Evolutionary conservation across 805 yeast species (phyloP), one percentile per base, ranked within the genome.

Genomic region (Ogataea neopini): DNA sequence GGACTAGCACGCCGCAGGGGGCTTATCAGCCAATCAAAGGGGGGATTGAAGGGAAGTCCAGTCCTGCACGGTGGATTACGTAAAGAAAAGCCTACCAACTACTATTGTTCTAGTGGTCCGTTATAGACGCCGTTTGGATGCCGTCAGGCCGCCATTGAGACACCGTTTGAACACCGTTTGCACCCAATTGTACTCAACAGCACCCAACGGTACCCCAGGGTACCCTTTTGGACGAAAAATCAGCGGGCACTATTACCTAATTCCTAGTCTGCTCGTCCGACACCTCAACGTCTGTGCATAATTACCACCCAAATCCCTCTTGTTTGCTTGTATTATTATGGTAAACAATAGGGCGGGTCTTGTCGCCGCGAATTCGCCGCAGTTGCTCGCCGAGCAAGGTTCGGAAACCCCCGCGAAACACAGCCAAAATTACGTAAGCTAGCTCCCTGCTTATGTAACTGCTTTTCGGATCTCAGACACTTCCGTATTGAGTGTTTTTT

Each of bases 301-400:
- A 8, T 22, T 22, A 22, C 25, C 5, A 22, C 25, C 5, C 25
- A 5, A 5, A 22, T 22, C 7, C 8, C 25, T 22, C 25, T 22
- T 22, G 25, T 5, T 22, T 22, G 25, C 8, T 22, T 22, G 25
- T 22, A 14, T 30, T 14, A 17, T 26, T 25, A 28, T 39, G 11
- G 18, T 18, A 17, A 26, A 39, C 42, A 39, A 39, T 39, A 25
- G 19, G 23, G 34, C 20, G 9, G 33, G 13, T 10, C 15, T 28
- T 39, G 32, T 28, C 42, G 42, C 42, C 42, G 42, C 33, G 33
- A 25, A 10, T 39, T 39, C 25, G 25, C 42, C 42, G 42, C 42
- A 39, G 42, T 15, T 39, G 42, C 42, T 26, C 42, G 42, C 32
- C 32, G 28, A 25, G 18, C 41, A 22, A 19, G n/a, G 13, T 19